Percentiles rank a stretch among this genome's conserved stretches.
These are phyloP conservation scores for Microcyclospora tardicrescens DNA, from an alignment of 2,329 filamentous ascomycete genomes.

Conservation along the genomic window DNA sequence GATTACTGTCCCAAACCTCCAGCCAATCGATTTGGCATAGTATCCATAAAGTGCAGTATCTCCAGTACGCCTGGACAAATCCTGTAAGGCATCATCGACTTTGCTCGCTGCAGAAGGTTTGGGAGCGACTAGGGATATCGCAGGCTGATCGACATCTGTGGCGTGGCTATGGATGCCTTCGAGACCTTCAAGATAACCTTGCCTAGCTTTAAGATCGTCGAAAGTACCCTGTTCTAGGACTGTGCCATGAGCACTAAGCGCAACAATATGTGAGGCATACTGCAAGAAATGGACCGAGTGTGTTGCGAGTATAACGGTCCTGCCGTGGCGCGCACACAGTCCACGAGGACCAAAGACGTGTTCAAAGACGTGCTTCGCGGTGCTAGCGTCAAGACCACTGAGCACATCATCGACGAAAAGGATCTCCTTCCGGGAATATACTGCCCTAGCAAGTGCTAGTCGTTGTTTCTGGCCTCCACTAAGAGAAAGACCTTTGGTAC, in stretches of 20 bases:
- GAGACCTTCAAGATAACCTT: slow-evolving; percentile 7
- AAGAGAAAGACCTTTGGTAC: slow-evolving; percentile 72
- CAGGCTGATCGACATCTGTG: slow-evolving; percentile 2
- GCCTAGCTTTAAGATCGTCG: slow-evolving; percentile 8
- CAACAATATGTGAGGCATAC: slow-evolving; percentile 31
- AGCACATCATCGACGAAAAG: slow-evolving; percentile 75
- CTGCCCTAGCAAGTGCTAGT: slow-evolving; percentile 62
- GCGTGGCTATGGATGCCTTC: slow-evolving; percentile 22
- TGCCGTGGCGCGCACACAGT: slow-evolving; percentile 25
- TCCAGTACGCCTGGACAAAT: slow-evolving; percentile 17
- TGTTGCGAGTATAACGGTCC: slow-evolving; percentile 34
- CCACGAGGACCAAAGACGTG: slow-evolving; percentile 31
- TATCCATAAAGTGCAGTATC: slow-evolving; percentile 29
- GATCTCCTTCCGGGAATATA: slow-evolving; percentile 67
- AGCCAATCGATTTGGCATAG: slow-evolving; percentile 14
- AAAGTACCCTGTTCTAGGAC: slow-evolving; percentile 26
- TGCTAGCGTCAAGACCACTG: slow-evolving; percentile 52
- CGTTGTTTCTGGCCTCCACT: slow-evolving; percentile 77
- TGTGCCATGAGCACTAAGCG: slow-evolving; percentile 30
- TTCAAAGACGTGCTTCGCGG: slow-evolving; percentile 30
- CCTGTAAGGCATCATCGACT: slow-evolving; percentile 6
- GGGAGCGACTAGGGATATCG: background rate
- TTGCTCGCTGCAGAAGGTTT: slow-evolving; percentile 6
- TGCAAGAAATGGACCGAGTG: slow-evolving; percentile 25
- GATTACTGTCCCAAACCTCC: slow-evolving; percentile 18